Conservation (phyloP, 139 green algal genomes). For the Chlamydomonas sp. region DNA sequence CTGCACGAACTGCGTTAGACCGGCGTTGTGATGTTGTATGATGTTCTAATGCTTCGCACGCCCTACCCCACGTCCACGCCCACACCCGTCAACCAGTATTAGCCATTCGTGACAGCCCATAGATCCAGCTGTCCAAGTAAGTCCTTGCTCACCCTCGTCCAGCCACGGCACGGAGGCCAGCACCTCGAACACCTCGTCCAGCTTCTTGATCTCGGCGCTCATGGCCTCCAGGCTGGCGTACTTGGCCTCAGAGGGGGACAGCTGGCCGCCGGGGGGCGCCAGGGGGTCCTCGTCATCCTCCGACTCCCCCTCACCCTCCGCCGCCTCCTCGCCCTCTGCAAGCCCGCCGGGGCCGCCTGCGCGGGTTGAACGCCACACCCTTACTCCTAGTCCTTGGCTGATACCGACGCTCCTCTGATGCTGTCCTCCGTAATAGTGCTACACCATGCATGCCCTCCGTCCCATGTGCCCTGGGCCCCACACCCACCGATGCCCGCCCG, state of each 20-base stretch:
- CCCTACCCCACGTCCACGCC: no score
- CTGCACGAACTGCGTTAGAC: no score
- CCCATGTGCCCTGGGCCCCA: no score
- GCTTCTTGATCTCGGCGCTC: slow-evolving; percentile 54
- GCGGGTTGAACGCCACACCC: not conserved
- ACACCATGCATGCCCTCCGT: no score
- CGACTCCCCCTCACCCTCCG: not conserved
- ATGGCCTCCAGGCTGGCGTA: slow-evolving; percentile 57
- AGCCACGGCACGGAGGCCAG: slow-evolving; percentile 60
- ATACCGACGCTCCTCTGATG: not conserved
- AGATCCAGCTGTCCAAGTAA: no score
- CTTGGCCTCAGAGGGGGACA: slow-evolving; percentile 49
- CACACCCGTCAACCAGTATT: no score
- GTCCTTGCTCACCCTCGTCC: slow-evolving; percentile 37
- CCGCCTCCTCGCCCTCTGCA: not conserved
- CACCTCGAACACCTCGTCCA: slow-evolving; percentile 60
- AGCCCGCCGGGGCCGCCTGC: not conserved
- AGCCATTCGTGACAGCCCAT: no score
- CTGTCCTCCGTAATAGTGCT: no score
- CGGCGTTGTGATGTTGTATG: no score
- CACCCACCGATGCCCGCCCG: not conserved
- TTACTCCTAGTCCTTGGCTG: not conserved
- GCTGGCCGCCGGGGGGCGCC: not conserved
- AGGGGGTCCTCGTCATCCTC: slow-evolving; percentile 21
- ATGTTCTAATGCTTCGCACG: no score